Percentiles rank a stretch among this genome's conserved stretches.
These are phyloP conservation scores for Starmerella floricola DNA, from an alignment of 805 yeast genomes.

Conservation along the genomic window DNA sequence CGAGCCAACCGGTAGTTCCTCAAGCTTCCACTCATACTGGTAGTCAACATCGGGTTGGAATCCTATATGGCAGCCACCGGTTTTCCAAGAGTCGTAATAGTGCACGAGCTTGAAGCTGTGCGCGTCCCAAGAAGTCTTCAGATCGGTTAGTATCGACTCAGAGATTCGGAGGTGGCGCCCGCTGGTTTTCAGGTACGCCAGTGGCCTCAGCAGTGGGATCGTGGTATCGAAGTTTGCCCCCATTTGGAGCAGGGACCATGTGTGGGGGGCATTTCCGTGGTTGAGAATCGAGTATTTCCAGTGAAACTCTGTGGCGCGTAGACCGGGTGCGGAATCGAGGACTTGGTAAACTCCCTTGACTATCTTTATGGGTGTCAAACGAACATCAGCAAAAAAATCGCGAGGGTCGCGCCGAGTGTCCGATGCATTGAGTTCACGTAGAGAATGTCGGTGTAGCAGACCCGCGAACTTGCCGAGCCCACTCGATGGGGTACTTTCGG, in stretches of 20 bases:
- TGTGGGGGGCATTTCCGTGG: conserved; percentile 22
- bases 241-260: conserved; percentile 24
- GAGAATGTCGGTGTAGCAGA: too few species aligned
- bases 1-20: conserved; percentile 8
- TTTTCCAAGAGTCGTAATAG: conserved; percentile 10
- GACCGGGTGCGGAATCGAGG: conserved; percentile 11
- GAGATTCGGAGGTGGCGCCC: conserved; percentile 7
- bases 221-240: neutral
- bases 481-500: too few species aligned
- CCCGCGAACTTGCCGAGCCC: neutral
- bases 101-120: conserved; percentile 7
- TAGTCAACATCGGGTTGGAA: conserved; percentile 17
- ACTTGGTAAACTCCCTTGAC: conserved; percentile 19
- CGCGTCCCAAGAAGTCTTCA: conserved; percentile 9
- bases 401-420: conserved; percentile 2
- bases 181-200: conserved; percentile 20
- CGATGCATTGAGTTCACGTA: neutral
- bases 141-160: conserved; percentile 21
- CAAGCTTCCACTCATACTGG: conserved; percentile 21
- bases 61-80: conserved; percentile 15
- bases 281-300: conserved; percentile 20
- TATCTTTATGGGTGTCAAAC: conserved; percentile 19
- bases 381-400: conserved; percentile 12
- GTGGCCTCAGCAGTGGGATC: conserved; percentile 19
- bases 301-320: conserved; percentile 4